phyloP scores from a whole-genome alignment of 176 grass and related monocot genomes.

The Oryza officinalis region DNA sequence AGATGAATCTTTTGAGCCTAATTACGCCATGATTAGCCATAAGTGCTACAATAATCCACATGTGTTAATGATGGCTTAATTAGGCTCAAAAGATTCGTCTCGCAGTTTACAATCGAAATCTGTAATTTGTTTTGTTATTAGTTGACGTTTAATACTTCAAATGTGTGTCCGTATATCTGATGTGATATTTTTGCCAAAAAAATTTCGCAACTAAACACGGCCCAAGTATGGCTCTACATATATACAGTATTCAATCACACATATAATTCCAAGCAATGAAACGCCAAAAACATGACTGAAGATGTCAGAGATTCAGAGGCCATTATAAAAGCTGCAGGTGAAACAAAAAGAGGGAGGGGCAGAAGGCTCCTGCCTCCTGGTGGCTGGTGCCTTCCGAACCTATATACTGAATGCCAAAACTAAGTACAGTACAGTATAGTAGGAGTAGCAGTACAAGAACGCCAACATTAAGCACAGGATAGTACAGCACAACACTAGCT shows the following conservation, averaged over 20 bases:
- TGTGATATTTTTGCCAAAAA: no score
- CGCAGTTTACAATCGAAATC: no score
- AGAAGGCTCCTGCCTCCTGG: conserved; percentile 44
- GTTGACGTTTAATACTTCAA: no score
- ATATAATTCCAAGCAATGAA: conserved; percentile 13
- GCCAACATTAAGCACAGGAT: not conserved
- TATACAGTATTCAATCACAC: conserved; percentile 26
- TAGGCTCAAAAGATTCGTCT: no score
- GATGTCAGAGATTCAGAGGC: not conserved
- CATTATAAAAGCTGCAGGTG: conserved; percentile 41
- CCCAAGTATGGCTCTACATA: conserved; percentile 33
- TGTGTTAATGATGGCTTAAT: no score
- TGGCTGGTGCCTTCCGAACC: conserved; percentile 2
- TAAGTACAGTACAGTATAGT: conserved; percentile 22
- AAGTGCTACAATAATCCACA: no score
- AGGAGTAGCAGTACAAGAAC: not conserved
- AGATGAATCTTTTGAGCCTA: no score
- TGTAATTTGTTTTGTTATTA: no score
- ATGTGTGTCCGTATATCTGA: no score
- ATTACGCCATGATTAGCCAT: no score
- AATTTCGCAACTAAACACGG: no score
- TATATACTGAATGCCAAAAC: conserved; percentile 34
- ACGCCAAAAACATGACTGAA: not conserved
- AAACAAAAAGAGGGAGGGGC: conserved; percentile 34
- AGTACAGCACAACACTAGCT: not conserved